These are phyloP conservation scores for Metschnikowia picachoensis DNA, from an alignment of 805 yeast genomes.

Conservation along the genomic window DNA sequence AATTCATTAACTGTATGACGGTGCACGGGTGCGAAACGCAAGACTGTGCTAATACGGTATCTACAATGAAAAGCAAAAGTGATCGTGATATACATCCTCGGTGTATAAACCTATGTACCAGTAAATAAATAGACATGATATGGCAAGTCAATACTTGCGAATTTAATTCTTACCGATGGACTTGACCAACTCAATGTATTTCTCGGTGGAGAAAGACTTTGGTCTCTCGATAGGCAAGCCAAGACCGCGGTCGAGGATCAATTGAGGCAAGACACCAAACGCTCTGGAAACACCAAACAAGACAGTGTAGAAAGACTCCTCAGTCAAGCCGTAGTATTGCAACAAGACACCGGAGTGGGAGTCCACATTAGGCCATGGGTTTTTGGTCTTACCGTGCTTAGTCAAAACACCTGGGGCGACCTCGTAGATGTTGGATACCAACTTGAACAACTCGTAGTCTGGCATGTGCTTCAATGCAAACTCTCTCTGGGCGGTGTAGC, in stretches of 20 bases:
- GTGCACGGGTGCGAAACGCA: too few species aligned
- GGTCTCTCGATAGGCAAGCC: slow-evolving; percentile 84
- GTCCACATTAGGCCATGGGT: slow-evolving; percentile 84
- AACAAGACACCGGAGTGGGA: slow-evolving; percentile 75
- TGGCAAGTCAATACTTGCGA: not conserved
- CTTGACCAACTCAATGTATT: slow-evolving; percentile 24
- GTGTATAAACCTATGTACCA: slow-evolving; percentile 9
- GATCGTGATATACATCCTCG: slow-evolving; percentile 11
- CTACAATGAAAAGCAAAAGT: too few species aligned
- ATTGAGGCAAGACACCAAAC: slow-evolving; percentile 73
- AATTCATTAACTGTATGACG: too few species aligned
- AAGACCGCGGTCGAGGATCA: slow-evolving; percentile 72
- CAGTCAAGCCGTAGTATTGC: slow-evolving; percentile 75
- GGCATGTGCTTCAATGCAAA: slow-evolving; percentile 62
- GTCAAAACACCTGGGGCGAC: slow-evolving; percentile 73
- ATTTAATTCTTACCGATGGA: slow-evolving; percentile 19
- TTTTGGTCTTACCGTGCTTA: slow-evolving; percentile 79
- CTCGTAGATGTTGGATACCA: slow-evolving; percentile 61
- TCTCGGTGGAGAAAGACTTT: slow-evolving; percentile 42
- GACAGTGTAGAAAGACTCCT: slow-evolving; percentile 72
- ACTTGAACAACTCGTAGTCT: slow-evolving; percentile 59
- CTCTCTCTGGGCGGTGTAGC: slow-evolving; percentile 69
- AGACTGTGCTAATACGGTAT: not conserved
- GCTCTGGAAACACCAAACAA: slow-evolving; percentile 81
- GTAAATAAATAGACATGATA: slow-evolving; percentile 16